Percentiles rank a stretch among this genome's conserved stretches.
Evolutionary conservation across 1,284 basidiomycete genomes (phyloP).

Genomic region (Xerocomus amazonicus): DNA sequence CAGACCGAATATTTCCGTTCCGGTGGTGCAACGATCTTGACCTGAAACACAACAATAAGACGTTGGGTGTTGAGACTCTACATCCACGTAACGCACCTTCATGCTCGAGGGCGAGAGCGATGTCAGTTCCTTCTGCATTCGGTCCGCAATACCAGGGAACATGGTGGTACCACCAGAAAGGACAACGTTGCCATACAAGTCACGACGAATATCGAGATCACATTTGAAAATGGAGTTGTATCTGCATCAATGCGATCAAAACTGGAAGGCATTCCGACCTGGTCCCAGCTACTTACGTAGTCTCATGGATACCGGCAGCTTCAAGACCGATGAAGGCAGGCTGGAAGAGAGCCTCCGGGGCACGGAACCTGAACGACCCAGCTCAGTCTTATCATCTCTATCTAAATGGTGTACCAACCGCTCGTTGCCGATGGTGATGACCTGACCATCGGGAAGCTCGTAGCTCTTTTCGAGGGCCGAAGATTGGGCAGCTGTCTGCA

Average conservation of each 20-base stretch:
- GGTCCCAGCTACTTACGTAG: slow-evolving; percentile 55
- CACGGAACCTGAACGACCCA: slow-evolving; percentile 70
- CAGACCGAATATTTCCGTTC: slow-evolving; percentile 96
- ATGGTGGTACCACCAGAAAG: slow-evolving; percentile 96
- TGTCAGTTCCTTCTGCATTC: slow-evolving; percentile 98
- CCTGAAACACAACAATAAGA: slow-evolving; percentile 45
- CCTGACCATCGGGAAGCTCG: slow-evolving; percentile 95
- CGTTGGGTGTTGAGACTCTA: background rate
- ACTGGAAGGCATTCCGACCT: background rate
- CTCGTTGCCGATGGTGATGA: slow-evolving; percentile 96
- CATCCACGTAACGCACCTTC: slow-evolving; percentile 63
- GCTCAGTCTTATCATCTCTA: slow-evolving; percentile 5
- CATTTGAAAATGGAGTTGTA: slow-evolving; percentile 89
- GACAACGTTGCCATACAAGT: slow-evolving; percentile 92
- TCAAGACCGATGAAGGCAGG: slow-evolving; percentile 92
- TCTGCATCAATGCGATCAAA: slow-evolving; percentile 34
- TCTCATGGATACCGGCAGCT: slow-evolving; percentile 93
- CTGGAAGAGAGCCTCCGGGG: slow-evolving; percentile 97
- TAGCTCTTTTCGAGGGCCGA: slow-evolving; percentile 94
- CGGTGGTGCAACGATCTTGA: slow-evolving; percentile 91
- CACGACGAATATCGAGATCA: slow-evolving; percentile 81
- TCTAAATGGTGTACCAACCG: slow-evolving; percentile 46
- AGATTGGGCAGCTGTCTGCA: slow-evolving; percentile 89
- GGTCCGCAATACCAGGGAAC: slow-evolving; percentile 96
- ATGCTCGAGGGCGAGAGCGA: slow-evolving; percentile 75